Percentiles rank a stretch among this genome's conserved stretches.
These are phyloP conservation scores for Elsinoe australis DNA, from an alignment of 2,329 filamentous ascomycete genomes.

Conservation along the genomic window DNA sequence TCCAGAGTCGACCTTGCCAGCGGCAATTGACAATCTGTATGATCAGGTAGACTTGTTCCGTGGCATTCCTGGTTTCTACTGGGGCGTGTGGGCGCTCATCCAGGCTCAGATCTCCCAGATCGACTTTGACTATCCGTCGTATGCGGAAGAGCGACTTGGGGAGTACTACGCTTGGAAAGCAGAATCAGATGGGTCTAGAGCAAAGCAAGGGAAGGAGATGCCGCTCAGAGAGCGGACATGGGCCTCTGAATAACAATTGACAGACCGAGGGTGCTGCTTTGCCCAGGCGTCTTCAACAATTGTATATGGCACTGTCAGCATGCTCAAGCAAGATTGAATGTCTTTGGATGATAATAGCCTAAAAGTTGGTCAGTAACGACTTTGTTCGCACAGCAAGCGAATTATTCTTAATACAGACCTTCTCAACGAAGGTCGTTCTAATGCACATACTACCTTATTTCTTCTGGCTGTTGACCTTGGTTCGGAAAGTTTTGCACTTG, in stretches of 20 bases:
- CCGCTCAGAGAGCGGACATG: constrained; percentile 73
- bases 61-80: constrained; percentile 80
- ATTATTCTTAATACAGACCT: neutral
- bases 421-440: neutral
- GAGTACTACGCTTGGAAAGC: constrained; percentile 93
- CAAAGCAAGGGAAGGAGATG: constrained; percentile 49
- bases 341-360: neutral
- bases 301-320: no score
- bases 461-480: no score
- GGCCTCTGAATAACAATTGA: constrained; percentile 38
- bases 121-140: constrained; percentile 90
- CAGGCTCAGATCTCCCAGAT: constrained; percentile 92
- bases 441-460: no score
- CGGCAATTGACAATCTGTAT: constrained; percentile 54
- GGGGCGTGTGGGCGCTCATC: constrained; percentile 93
- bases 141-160: constrained; percentile 75
- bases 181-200: constrained; percentile 58
- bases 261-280: neutral
- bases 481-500: no score
- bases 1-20: constrained; percentile 20
- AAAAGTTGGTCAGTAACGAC: constrained; percentile 10
- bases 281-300: no score
- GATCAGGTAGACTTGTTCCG: constrained; percentile 80
- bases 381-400: neutral
- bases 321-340: no score